Percentiles rank a stretch among this genome's conserved stretches.
These are phyloP conservation scores for Cercospora sp. DNA, from an alignment of 2,329 filamentous ascomycete species.

Conservation along the genomic window DNA sequence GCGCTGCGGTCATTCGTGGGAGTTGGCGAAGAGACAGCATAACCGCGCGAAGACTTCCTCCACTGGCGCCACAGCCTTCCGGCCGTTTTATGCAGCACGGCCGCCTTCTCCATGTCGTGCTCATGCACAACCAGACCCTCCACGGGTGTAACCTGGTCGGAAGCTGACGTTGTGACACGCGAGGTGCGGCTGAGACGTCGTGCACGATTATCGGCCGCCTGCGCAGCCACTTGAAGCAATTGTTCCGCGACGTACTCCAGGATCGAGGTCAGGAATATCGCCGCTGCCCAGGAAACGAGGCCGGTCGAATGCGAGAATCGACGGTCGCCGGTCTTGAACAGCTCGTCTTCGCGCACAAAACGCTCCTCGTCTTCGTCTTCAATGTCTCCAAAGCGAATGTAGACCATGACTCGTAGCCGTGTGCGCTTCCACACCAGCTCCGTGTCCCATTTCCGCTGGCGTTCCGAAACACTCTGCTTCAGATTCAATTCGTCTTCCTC, in stretches of 20 bases:
- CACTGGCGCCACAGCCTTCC: slow-evolving; percentile 91
- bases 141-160: slow-evolving; percentile 24
- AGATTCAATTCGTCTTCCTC: slow-evolving; percentile 48
- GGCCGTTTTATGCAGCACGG: slow-evolving; percentile 75
- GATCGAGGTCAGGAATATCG: slow-evolving; percentile 94
- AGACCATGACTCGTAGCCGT: slow-evolving; percentile 93
- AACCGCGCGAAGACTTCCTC: slow-evolving; percentile 76
- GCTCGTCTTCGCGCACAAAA: slow-evolving; percentile 76
- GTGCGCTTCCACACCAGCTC: slow-evolving; percentile 93
- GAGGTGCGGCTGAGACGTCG: slow-evolving; percentile 42
- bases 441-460: slow-evolving; percentile 72
- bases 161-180: slow-evolving; percentile 24
- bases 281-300: slow-evolving; percentile 80
- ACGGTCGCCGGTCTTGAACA: slow-evolving; percentile 60
- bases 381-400: slow-evolving; percentile 92
- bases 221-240: slow-evolving; percentile 79
- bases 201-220: slow-evolving; percentile 72
- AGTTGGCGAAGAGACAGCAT: slow-evolving; percentile 22
- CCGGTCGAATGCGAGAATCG: slow-evolving; percentile 51
- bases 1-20: slow-evolving; percentile 12
- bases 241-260: slow-evolving; percentile 93
- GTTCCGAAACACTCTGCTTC: slow-evolving; percentile 29
- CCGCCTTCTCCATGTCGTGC: slow-evolving; percentile 87
- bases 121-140: slow-evolving; percentile 65
- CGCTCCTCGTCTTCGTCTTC: slow-evolving; percentile 97